These are phyloP conservation scores for Plantago elongata DNA, from an alignment of 257 asterid genomes.

Conservation along the genomic window DNA sequence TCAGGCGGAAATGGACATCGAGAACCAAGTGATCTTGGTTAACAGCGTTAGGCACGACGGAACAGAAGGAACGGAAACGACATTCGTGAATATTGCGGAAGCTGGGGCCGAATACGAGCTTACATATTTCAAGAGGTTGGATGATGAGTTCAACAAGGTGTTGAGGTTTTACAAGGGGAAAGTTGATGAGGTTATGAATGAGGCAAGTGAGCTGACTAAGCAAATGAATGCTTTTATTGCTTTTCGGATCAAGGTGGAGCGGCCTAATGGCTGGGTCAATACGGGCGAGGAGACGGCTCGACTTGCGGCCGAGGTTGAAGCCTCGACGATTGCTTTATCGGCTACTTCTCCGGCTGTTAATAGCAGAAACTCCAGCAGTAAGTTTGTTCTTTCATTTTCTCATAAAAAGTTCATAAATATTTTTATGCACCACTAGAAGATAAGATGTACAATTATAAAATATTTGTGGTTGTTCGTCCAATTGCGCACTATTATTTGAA, in stretches of 20 bases:
- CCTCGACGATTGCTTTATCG: constrained; percentile 29
- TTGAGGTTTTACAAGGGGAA: constrained; percentile 28
- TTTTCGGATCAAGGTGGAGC: constrained; percentile 37
- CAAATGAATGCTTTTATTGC: constrained; percentile 54
- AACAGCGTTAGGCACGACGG: not conserved
- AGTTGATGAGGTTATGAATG: constrained; percentile 37
- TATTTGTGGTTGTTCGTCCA: too few species aligned
- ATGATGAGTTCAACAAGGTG: constrained; percentile 44
- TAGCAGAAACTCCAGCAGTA: too few species aligned
- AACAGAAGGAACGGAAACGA: constrained; percentile 7
- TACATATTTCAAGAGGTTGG: constrained; percentile 30
- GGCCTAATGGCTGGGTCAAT: constrained; percentile 24
- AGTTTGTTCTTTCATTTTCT: too few species aligned
- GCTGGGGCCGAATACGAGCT: constrained; percentile 33
- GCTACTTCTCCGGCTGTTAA: constrained; percentile 2
- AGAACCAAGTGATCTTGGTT: constrained; percentile 15
- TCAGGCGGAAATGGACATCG: constrained; percentile 3
- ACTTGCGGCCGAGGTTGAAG: constrained; percentile 33
- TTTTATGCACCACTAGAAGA: too few species aligned
- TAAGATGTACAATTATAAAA: too few species aligned
- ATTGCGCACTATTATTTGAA: too few species aligned
- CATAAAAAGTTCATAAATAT: too few species aligned
- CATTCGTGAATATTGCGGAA: constrained; percentile 9
- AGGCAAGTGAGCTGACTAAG: constrained; percentile 33
- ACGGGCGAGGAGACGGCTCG: constrained; percentile 23